Base-by-base conservation (phyloP, 2,329 filamentous ascomycete genomes). In the Colletotrichum sp. region DNA sequence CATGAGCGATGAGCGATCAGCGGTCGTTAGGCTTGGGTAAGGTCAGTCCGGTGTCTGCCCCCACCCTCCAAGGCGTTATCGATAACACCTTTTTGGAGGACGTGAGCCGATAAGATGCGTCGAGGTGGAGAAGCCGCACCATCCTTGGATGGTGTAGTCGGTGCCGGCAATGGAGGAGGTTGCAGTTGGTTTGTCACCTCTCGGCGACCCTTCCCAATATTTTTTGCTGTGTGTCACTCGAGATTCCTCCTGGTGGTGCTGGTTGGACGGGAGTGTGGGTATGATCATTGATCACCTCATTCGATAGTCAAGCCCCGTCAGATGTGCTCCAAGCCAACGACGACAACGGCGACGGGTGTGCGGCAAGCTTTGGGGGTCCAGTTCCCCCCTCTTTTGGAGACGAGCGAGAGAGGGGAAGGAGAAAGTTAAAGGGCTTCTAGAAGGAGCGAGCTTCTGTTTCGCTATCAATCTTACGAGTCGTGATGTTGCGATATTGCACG, bases 1-100 rank as follows among this genome's bases (percentile, higher is more conserved):
- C 71, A 65, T 34, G 59, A 39, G 67, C 59, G 72, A 65, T 34
- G 59, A 39, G 67, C 59, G 72, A 71, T 71, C 72, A 72, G 70
- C 70, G 60, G 55, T 21, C 16, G 18, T 57, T 71, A 36, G 43
- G 55, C 60, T 52, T 59, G 32, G 67, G 24, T 32, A 36, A 57
- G 65, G 48, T 67, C 65, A 67, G 65, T 30, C 24, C 39, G 21
- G 65, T 28, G 9, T 13, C 65, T n/a, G 13, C 65, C 65, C 65
- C 65, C 48, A 48, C 65, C 24, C 39, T 32, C 48, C 28, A 36
- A 36, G 65, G 26, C 64, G 39, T 67, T 67, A 67, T 67, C 39
- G 65, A 67, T 67, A 67, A 55, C 59, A 5, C 39, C 43, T 7
- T 52, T 52, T 52, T 52, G 21, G 61, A 32, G 32, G 21, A 57